Conservation (phyloP, 2,329 filamentous ascomycete species). For the Emergomyces pasteurianus region DNA sequence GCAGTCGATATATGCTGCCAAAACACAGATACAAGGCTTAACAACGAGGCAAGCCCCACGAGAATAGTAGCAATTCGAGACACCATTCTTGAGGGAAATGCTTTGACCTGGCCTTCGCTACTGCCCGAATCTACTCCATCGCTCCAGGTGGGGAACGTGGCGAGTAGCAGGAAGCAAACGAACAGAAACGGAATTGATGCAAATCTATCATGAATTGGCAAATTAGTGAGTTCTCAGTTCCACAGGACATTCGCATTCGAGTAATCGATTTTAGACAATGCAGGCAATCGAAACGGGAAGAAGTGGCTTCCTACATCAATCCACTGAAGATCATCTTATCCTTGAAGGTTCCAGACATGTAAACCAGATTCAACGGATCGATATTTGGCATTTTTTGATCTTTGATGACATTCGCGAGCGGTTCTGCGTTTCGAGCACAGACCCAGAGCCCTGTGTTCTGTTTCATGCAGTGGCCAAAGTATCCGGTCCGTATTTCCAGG, state of each 20-base stretch:
- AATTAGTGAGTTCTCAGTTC: background rate
- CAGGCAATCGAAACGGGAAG: background rate
- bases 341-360: constrained; percentile 10
- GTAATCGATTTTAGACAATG: constrained; percentile 7
- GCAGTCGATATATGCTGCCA: constrained; percentile 82
- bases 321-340: constrained; percentile 11
- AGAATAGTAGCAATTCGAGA: constrained; percentile 87
- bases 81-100: constrained; percentile 82
- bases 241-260: constrained; percentile 2
- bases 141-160: constrained; percentile 96
- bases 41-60: constrained; percentile 59
- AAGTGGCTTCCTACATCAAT: constrained; percentile 8
- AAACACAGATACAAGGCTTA: constrained; percentile 51
- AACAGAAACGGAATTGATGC: constrained; percentile 96
- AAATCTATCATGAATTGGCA: constrained; percentile 55
- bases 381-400: constrained; percentile 55
- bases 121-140: constrained; percentile 72
- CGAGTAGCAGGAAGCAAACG: constrained; percentile 84
- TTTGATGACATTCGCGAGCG: constrained; percentile 69
- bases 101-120: constrained; percentile 80
- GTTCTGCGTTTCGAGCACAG: constrained; percentile 94
- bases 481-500: constrained; percentile 85
- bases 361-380: constrained; percentile 67
- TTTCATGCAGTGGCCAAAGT: constrained; percentile 95
- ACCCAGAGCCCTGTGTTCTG: constrained; percentile 82